Conservation (phyloP, 306 rosid genomes). For the Adenanthera pavonina region DNA sequence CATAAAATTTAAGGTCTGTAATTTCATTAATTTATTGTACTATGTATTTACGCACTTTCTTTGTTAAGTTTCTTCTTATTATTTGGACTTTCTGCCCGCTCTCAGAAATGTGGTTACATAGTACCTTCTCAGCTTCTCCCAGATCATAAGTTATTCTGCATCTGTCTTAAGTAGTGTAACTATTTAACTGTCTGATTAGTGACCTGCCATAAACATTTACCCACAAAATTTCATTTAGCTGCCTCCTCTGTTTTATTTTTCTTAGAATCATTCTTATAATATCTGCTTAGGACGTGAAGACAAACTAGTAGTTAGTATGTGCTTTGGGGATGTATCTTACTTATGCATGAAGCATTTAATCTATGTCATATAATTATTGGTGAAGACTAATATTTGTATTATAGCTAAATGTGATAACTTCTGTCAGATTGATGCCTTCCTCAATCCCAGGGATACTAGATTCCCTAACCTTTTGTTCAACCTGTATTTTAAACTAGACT, state of each 20-base stretch:
- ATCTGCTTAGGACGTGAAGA: constrained; percentile 19
- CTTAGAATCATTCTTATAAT: not conserved
- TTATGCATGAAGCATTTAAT: constrained; percentile 7
- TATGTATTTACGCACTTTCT: constrained; percentile 10
- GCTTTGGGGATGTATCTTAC: constrained; percentile 7
- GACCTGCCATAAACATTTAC: constrained; percentile 14
- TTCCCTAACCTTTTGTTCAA: not conserved
- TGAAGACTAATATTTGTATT: constrained; percentile 22
- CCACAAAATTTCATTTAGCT: constrained; percentile 8
- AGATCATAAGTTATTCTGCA: constrained; percentile 4
- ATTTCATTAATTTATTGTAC: constrained; percentile 10
- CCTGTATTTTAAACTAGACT: not conserved
- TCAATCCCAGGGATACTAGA: not conserved
- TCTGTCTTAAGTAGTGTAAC: constrained; percentile 2
- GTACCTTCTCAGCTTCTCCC: constrained; percentile 2
- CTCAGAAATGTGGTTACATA: not conserved
- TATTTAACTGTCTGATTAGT: not conserved
- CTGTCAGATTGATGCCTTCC: constrained; percentile 19
- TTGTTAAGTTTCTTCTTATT: constrained; percentile 5
- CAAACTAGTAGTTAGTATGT: constrained; percentile 19
- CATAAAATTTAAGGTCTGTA: constrained; percentile 3
- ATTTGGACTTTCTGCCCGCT: not conserved
- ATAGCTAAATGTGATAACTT: constrained; percentile 11
- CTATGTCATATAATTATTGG: constrained; percentile 11
- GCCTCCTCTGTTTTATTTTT: constrained; percentile 1